phyloP scores from a whole-genome alignment of 2,329 filamentous ascomycete species.

The Colletotrichum nymphaeae region DNA sequence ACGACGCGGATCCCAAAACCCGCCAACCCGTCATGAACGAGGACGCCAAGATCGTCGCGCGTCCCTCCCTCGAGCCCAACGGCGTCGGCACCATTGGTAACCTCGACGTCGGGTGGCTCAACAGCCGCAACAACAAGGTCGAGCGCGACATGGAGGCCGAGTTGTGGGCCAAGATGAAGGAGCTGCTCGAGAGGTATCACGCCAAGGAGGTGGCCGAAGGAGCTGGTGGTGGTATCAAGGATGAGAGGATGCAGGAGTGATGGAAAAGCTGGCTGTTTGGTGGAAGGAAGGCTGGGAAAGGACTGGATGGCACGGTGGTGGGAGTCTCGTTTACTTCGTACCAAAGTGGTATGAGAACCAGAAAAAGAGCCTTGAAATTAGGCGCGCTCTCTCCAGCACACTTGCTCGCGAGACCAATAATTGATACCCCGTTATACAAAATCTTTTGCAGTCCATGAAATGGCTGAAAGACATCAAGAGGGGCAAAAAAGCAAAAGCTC shows the following conservation, averaged over 20 bases:
- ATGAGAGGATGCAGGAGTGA: conserved; percentile 33
- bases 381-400: neutral
- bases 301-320: neutral
- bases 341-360: neutral
- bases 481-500: too few species aligned
- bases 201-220: conserved; percentile 11
- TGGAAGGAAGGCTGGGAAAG: neutral
- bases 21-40: conserved; percentile 39
- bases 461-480: too few species aligned
- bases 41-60: conserved; percentile 39
- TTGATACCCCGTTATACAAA: neutral
- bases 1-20: conserved; percentile 38
- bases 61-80: conserved; percentile 62
- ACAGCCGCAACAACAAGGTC: conserved; percentile 84
- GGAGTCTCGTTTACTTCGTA: too few species aligned
- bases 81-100: conserved; percentile 66
- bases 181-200: conserved; percentile 47
- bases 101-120: conserved; percentile 89
- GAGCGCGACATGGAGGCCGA: conserved; percentile 87
- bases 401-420: neutral
- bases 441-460: neutral
- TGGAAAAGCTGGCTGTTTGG: neutral
- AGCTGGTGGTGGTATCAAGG: conserved; percentile 29
- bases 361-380: neutral
- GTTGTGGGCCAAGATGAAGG: conserved; percentile 68